Percentiles rank a stretch among this genome's conserved stretches.
These are phyloP conservation scores for Galerina marginata DNA, from an alignment of 768 basidiomycete genomes.

Conservation along the genomic window DNA sequence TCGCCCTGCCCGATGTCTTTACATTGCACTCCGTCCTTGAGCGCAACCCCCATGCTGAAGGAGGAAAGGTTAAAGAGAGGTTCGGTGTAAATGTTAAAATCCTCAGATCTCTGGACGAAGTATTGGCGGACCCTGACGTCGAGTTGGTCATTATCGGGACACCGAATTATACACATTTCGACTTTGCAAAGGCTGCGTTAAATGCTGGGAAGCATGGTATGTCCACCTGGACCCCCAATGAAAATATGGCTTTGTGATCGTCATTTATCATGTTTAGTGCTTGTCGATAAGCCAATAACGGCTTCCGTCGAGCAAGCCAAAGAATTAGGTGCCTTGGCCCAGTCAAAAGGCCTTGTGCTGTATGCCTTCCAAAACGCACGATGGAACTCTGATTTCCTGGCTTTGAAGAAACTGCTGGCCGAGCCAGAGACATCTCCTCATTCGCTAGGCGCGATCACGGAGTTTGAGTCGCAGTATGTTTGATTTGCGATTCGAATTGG, in stretches of 20 bases:
- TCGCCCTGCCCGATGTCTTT: constrained; percentile 75
- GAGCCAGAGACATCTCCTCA: constrained; percentile 56
- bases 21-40: constrained; percentile 75
- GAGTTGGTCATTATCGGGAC: constrained; percentile 75
- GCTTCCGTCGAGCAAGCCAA: constrained; percentile 61
- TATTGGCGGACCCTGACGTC: constrained; percentile 64
- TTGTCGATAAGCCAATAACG: constrained; percentile 83
- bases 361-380: constrained; percentile 79
- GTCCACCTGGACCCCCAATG: constrained; percentile 7
- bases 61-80: constrained; percentile 68
- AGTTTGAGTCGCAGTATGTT: constrained; percentile 78
- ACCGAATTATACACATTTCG: constrained; percentile 77
- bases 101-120: constrained; percentile 63
- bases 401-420: constrained; percentile 61
- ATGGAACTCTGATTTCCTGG: constrained; percentile 81
- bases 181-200: constrained; percentile 66
- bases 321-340: constrained; percentile 65
- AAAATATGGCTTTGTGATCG: neutral
- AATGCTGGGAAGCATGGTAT: constrained; percentile 77
- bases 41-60: constrained; percentile 63
- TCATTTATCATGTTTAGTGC: constrained; percentile 45
- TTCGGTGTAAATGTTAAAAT: constrained; percentile 68
- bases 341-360: constrained; percentile 61
- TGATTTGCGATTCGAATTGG: no score
- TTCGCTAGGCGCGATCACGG: constrained; percentile 64